Conservation (phyloP, 805 yeast genomes). For the Barnettozyma salicaria region DNA sequence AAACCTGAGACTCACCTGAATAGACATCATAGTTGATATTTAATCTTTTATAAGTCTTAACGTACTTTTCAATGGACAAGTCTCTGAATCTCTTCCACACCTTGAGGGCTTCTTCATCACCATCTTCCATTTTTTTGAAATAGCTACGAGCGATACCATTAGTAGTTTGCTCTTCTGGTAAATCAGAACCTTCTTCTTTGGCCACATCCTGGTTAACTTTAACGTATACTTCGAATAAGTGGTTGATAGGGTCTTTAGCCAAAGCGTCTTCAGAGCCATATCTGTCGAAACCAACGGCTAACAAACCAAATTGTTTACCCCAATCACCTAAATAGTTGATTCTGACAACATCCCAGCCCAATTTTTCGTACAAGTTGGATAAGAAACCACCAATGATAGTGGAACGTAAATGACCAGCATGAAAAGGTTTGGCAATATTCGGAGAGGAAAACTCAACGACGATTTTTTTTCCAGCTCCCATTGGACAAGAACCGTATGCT, state of each 20-base stretch:
- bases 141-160: constrained; percentile 82
- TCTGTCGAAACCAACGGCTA: constrained; percentile 86
- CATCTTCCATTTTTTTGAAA: constrained; percentile 90
- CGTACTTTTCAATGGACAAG: constrained; percentile 80
- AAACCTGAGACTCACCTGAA: constrained; percentile 94
- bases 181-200: constrained; percentile 43
- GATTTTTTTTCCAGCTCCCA: constrained; percentile 66
- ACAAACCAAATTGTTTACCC: constrained; percentile 98
- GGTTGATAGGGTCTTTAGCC: constrained; percentile 80
- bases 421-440: constrained; percentile 98
- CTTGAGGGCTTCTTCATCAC: constrained; percentile 70
- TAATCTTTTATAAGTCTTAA: constrained; percentile 83
- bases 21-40: constrained; percentile 84
- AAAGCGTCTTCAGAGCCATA: constrained; percentile 78
- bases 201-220: constrained; percentile 73
- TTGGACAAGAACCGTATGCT: constrained; percentile 65
- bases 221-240: constrained; percentile 91
- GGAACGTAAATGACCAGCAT: constrained; percentile 97
- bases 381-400: constrained; percentile 97
- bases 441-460: constrained; percentile 94
- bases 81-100: constrained; percentile 88
- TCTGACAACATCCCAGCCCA: constrained; percentile 90
- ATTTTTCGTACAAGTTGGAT: constrained; percentile 79
- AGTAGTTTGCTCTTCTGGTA: constrained; percentile 44
- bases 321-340: constrained; percentile 97